These are phyloP conservation scores for Pholiota conissans DNA, from an alignment of 768 basidiomycete species.

Conservation along the genomic window DNA sequence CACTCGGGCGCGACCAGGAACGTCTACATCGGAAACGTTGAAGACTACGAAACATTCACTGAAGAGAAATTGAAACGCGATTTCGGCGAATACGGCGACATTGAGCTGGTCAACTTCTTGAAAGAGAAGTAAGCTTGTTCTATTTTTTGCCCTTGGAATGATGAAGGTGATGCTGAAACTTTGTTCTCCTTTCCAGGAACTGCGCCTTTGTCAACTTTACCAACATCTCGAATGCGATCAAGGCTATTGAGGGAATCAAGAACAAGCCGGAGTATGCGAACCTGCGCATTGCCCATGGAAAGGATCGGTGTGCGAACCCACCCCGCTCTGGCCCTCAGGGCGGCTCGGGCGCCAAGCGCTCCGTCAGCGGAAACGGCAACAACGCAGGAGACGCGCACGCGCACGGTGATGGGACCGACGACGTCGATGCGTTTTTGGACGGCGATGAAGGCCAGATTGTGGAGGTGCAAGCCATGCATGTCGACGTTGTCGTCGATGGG, in stretches of 20 bases:
- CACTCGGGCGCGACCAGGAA: conserved; percentile 94
- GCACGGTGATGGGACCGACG: conserved; percentile 35
- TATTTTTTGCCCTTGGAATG: not conserved
- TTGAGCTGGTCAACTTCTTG: conserved; percentile 94
- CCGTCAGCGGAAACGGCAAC: conserved; percentile 35
- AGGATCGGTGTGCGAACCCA: conserved; percentile 93
- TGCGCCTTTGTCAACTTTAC: conserved; percentile 97
- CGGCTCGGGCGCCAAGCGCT: conserved; percentile 51
- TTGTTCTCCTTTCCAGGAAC: conserved; percentile 52
- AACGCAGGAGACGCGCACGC: conserved; percentile 34
- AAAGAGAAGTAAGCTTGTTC: conserved; percentile 77
- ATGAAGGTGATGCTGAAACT: not conserved
- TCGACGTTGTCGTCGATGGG: conserved; percentile 32
- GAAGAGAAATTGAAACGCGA: conserved; percentile 91
- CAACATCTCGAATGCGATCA: conserved; percentile 92
- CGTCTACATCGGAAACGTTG: conserved; percentile 94
- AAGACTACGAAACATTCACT: conserved; percentile 90
- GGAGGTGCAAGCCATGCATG: conserved; percentile 36
- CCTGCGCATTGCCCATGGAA: conserved; percentile 91
- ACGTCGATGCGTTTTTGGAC: conserved; percentile 28
- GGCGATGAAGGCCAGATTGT: conserved; percentile 24
- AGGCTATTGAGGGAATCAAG: conserved; percentile 97
- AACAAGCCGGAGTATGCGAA: conserved; percentile 86
- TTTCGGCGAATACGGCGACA: conserved; percentile 95
- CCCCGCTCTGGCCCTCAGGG: conserved; percentile 84